phyloP scores from a whole-genome alignment of 345 rosid species.

The Clarkia xantiana region DNA sequence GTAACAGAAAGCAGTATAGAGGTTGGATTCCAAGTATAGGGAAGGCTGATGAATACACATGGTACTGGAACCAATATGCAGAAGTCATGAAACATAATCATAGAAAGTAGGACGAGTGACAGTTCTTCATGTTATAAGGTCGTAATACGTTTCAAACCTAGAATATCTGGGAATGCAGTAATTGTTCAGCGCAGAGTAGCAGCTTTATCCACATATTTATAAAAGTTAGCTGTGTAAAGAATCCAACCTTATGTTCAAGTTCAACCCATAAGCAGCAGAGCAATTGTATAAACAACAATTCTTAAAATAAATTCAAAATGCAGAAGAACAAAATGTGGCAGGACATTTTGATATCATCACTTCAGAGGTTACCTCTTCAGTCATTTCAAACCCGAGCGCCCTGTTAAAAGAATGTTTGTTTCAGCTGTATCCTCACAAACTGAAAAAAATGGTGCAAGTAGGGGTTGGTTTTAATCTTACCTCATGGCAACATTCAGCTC shows the following conservation, averaged over 20 bases:
- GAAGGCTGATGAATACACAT: no score
- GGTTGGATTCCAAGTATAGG: no score
- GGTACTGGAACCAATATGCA: no score
- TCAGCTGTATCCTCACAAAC: no score
- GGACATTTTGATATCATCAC: neutral
- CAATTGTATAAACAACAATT: no score
- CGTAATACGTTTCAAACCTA: neutral
- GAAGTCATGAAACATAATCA: neutral
- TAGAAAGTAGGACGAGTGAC: no score
- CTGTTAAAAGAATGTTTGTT: conserved; percentile 22
- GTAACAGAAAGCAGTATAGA: no score
- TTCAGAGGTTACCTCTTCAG: conserved; percentile 50
- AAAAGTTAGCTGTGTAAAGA: neutral
- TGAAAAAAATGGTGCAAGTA: neutral
- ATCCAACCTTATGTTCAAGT: no score
- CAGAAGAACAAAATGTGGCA: no score
- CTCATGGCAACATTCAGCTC: conserved; percentile 99
- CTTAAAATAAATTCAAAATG: no score
- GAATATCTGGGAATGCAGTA: neutral
- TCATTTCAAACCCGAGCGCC: conserved; percentile 98
- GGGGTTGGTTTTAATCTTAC: conserved; percentile 15
- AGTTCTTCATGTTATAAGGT: neutral
- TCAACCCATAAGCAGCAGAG: no score
- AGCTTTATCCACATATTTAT: neutral
- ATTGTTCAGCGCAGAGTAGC: neutral